A percentile compares a stretch with the other conserved stretches of the same genome.
These are phyloP conservation scores for Isabelozyma heimii DNA, from an alignment of 805 yeast genomes.

Conservation along the genomic window DNA sequence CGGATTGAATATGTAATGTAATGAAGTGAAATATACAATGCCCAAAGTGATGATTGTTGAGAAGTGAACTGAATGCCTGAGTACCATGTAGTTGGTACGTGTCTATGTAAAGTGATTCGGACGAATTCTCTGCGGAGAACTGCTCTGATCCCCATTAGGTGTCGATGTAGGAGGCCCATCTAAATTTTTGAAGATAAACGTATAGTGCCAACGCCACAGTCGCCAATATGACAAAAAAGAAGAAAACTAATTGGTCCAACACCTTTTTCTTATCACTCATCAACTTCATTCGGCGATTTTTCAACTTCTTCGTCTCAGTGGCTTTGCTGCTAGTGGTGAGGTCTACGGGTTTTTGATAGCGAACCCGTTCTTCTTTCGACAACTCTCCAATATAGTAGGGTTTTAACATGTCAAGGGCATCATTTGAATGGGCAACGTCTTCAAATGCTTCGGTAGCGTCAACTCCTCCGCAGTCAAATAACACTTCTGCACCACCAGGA, in stretches of 20 bases:
- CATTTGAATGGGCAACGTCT: constrained; percentile 37
- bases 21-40: not conserved
- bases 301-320: not conserved
- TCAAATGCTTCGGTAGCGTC: constrained; percentile 73
- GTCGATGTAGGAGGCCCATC: constrained; percentile 9
- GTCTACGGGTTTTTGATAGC: constrained; percentile 9
- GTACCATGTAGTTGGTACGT: no score
- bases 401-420: constrained; percentile 27
- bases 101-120: no score
- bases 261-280: constrained; percentile 4
- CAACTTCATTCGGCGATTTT: constrained; percentile 5
- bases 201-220: constrained; percentile 12
- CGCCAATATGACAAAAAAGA: constrained; percentile 10
- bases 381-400: constrained; percentile 30
- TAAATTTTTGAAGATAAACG: constrained; percentile 15
- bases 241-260: constrained; percentile 8
- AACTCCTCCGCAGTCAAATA: constrained; percentile 74
- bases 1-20: not conserved
- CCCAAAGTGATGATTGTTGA: not conserved
- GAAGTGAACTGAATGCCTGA: not conserved
- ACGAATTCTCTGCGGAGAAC: no score
- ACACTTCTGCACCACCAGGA: constrained; percentile 75
- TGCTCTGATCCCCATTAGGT: no score
- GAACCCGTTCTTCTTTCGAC: constrained; percentile 10
- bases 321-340: constrained; percentile 4